Evolutionary conservation across 495 filamentous ascomycete species (phyloP).

Genomic region (Talaromyces trachyspermus): DNA sequence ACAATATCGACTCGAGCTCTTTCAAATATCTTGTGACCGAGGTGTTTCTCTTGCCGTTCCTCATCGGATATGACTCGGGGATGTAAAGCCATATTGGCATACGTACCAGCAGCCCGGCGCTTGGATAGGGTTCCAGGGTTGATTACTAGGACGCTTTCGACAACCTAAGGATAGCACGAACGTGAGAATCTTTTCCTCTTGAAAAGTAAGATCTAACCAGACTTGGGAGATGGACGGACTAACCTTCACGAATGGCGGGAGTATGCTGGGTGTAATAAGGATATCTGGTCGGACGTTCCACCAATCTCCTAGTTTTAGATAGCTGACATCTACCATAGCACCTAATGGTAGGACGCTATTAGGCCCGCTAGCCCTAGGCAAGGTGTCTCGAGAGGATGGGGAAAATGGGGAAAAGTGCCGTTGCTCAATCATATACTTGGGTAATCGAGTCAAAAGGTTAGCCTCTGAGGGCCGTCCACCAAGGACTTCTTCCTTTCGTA

Average conservation of each 20-base stretch:
- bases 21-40: slow-evolving; percentile 70
- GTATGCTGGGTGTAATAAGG: slow-evolving; percentile 70
- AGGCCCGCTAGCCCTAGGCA: slow-evolving; percentile 54
- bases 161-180: slow-evolving; percentile 47
- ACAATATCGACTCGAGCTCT: slow-evolving; percentile 79
- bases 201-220: background rate
- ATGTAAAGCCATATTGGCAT: slow-evolving; percentile 66
- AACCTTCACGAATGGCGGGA: slow-evolving; percentile 85
- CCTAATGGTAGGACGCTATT: slow-evolving; percentile 58
- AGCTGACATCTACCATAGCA: slow-evolving; percentile 71
- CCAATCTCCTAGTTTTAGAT: slow-evolving; percentile 86
- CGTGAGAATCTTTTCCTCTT: no score
- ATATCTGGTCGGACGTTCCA: slow-evolving; percentile 78
- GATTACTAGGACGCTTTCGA: slow-evolving; percentile 76
- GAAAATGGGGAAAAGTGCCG: slow-evolving; percentile 88
- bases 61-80: slow-evolving; percentile 51
- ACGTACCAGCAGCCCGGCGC: slow-evolving; percentile 69
- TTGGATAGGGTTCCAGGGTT: slow-evolving; percentile 88
- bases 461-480: slow-evolving; percentile 46
- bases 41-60: slow-evolving; percentile 49
- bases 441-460: slow-evolving; percentile 57
- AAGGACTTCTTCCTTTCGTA: slow-evolving; percentile 68
- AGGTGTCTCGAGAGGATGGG: slow-evolving; percentile 53
- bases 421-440: slow-evolving; percentile 75
- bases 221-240: slow-evolving; percentile 12